Base-by-base conservation (phyloP, 352 stramenopile species). In the Phytopythium oedochilum region DNA sequence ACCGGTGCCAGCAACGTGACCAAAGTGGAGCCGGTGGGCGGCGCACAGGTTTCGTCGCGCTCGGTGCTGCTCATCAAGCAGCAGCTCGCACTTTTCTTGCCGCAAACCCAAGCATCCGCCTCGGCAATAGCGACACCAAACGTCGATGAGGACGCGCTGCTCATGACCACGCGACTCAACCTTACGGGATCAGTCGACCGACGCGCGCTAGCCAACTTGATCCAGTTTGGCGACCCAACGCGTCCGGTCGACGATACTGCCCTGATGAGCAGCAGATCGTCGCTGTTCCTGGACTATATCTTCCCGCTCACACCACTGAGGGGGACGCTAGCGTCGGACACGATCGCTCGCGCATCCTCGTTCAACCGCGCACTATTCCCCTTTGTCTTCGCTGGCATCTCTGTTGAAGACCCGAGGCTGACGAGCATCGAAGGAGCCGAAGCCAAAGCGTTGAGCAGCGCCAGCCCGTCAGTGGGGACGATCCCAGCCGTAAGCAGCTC, bases 211-310 rank as follows among this genome's bases (percentile, higher is more conserved):
- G 73, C 61, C 0, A 84, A 81, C 23, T 35, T 73, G 7, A 58
- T 87, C 32, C 26, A 71, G 45, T 83, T 71, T 36, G 73, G 76
- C 14, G 76, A 87, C 42, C 64, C 77, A 0, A 55, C 39, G 2
- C 69, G 70, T 9, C 53, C 60, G 25, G 36, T 70, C 8, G 25
- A 31, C 4, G 58, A 64, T 15, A 60, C 44, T 39, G 48, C 49
- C 18, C 34, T 55, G 31, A 31, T 46, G 8, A 47, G 9, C 22
- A 29, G 9, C 20, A 17, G 57, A 8, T 57, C 73, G 10, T 49
- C 64, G 22, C 75, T 78, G 59, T 81, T 87, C 52, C 54, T 87
- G 18, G 76, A 87, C 44, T 75, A 63, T 25, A 66, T 78, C 3
- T 64, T 57, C 47, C 57, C 55, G 29, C 60, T 43, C 7, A 53